Evolutionary conservation across 345 rosid genomes (phyloP), one percentile per base, ranked within the genome.

Genomic region (Linum usitatissimum): DNA sequence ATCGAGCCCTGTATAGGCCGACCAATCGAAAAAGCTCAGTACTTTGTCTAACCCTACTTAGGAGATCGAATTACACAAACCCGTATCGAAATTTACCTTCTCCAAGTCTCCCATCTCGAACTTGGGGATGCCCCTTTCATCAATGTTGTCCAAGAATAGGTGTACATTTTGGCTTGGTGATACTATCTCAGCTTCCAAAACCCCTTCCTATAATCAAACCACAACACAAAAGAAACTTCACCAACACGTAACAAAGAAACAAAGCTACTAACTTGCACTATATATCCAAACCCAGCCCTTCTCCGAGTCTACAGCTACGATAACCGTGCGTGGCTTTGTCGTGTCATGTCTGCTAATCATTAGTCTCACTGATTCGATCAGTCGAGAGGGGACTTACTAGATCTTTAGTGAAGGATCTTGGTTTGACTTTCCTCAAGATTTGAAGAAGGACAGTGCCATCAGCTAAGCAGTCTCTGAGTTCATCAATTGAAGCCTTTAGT

Each of bases 71-170:
- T 34, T 4, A 34, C 38, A 4, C 38, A 1, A 34, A 34, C 5
- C 38, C 38, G 8, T 4, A 34, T 7, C 38, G 38, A 34, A 31
- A 34, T 34, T 34, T 81, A 92, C 98, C 98, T 85, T 88, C 72
- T 89, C 84, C 61, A 92, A 74, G 67, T 92, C 91, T 30, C 82
- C 71, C 40, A 77, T 63, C 60, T 85, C 84, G 68, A 92, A 87
- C 61, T 75, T 73, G 18, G 89, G 85, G 53, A 87, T 73, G 67
- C 87, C 88, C 75, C 83, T 13, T 42, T 85, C 81, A 70, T 84
- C 91, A 85, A 89, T 70, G 36, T 73, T 68, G 21, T 79, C 71
- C 61, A 87, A 77, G 76, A 92, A 89, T 70, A 67, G 76, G 18
- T 70, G 78, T 63, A 84, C 78, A 74, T 78, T 78, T 68, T 81